Evolutionary conservation across 2,329 filamentous ascomycete genomes (phyloP).

Genomic region (Fusarium chaquense): DNA sequence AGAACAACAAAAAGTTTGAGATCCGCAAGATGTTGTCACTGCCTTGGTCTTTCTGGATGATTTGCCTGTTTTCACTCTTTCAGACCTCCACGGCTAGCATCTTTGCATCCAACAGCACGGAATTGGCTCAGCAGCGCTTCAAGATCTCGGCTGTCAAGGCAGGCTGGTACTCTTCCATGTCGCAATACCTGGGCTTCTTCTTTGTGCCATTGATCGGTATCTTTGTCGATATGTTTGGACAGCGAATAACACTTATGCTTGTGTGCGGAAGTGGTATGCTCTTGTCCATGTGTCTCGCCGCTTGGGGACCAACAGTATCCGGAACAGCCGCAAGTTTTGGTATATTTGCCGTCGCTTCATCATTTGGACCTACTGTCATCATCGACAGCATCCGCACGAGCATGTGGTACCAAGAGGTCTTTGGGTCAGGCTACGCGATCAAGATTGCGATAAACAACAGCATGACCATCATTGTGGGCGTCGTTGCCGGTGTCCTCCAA

Average conservation of each 20-base stretch:
- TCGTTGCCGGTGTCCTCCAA: constrained; percentile 69
- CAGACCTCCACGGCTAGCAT: constrained; percentile 67
- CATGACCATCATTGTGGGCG: constrained; percentile 70
- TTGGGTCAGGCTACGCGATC: constrained; percentile 69
- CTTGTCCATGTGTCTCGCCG: constrained; percentile 66
- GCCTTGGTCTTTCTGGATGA: constrained; percentile 70
- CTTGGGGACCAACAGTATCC: constrained; percentile 60
- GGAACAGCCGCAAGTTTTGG: constrained; percentile 71
- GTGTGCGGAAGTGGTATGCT: constrained; percentile 64
- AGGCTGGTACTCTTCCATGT: constrained; percentile 70
- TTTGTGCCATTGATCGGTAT: constrained; percentile 67
- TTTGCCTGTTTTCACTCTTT: constrained; percentile 68
- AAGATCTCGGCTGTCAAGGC: constrained; percentile 65
- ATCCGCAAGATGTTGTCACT: constrained; percentile 66
- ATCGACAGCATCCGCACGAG: constrained; percentile 71
- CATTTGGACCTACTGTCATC: constrained; percentile 68
- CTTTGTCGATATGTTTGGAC: constrained; percentile 67
- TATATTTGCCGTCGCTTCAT: constrained; percentile 67
- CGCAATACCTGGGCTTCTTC: constrained; percentile 69
- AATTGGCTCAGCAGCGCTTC: constrained; percentile 71
- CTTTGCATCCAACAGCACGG: constrained; percentile 69
- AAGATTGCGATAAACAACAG: constrained; percentile 73
- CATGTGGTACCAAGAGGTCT: constrained; percentile 70
- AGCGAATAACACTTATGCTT: constrained; percentile 65
- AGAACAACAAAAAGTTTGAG: constrained; percentile 70